Conservation (phyloP, 257 asterid species). For the Perilla frutescens region DNA sequence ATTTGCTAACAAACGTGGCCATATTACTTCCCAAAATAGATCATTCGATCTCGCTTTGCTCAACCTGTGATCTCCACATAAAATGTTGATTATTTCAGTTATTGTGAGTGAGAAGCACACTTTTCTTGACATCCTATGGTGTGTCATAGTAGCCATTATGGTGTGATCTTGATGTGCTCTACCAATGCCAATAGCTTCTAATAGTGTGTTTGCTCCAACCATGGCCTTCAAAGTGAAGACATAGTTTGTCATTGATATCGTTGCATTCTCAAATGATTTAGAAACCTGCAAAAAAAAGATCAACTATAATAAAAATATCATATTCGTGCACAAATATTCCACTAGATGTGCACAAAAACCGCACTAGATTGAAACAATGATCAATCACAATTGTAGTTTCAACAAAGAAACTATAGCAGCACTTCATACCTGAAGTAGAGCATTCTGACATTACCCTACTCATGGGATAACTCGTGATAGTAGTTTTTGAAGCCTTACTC, state of each 20-base stretch:
- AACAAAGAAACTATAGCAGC: neutral
- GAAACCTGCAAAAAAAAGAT: conserved; percentile 47
- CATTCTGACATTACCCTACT: conserved; percentile 50
- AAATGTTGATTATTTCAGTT: no score
- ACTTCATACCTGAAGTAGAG: conserved; percentile 58
- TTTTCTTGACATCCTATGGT: no score
- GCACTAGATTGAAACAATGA: neutral
- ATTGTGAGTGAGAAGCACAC: no score
- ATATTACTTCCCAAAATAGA: no score
- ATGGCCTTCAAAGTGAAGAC: conserved; percentile 57
- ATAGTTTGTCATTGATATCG: conserved; percentile 53
- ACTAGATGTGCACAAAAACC: no score
- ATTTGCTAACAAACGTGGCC: no score
- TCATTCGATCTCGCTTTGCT: no score
- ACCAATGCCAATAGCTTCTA: conserved; percentile 70
- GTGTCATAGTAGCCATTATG: neutral
- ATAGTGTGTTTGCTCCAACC: conserved; percentile 59
- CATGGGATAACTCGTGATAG: conserved; percentile 52
- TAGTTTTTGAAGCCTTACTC: conserved; percentile 71
- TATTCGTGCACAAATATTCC: no score
- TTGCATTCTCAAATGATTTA: conserved; percentile 55
- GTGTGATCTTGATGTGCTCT: conserved; percentile 67
- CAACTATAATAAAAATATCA: no score
- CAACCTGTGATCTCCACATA: no score
- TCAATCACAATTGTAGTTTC: neutral